A percentile compares a stretch with the other conserved stretches of the same genome.
Evolutionary conservation across 495 filamentous ascomycete genomes (phyloP).

Genomic region (Xylaria nigripes): DNA sequence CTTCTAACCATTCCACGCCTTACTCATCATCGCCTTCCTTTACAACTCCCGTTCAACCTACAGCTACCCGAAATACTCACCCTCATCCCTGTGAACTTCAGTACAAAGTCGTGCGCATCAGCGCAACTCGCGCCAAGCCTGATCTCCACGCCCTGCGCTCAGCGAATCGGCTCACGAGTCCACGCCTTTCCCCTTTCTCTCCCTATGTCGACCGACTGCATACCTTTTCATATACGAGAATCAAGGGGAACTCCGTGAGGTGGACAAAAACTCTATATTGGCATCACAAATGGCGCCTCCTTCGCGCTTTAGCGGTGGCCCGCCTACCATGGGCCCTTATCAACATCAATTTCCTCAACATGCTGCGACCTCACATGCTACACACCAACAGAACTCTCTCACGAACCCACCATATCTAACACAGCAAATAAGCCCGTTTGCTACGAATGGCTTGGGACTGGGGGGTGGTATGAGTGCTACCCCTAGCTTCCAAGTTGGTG

Average conservation of each 20-base stretch:
- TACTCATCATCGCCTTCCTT: neutral
- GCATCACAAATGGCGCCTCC: constrained; percentile 23
- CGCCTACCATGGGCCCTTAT: constrained; percentile 30
- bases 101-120: constrained; percentile 10
- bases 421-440: constrained; percentile 61
- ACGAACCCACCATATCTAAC: constrained; percentile 40
- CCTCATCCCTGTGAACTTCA: neutral
- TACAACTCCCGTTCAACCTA: neutral
- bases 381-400: constrained; percentile 32
- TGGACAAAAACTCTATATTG: neutral
- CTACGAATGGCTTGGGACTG: constrained; percentile 53
- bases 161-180: constrained; percentile 4
- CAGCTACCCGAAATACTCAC: neutral
- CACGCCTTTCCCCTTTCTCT: neutral
- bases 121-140: constrained; percentile 9
- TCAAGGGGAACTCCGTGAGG: constrained; percentile 8
- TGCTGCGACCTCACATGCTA: constrained; percentile 26
- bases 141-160: constrained; percentile 1
- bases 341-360: constrained; percentile 37
- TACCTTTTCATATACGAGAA: constrained; percentile 1
- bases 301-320: constrained; percentile 24
- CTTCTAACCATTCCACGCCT: neutral
- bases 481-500: constrained; percentile 49
- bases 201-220: constrained; percentile 10
- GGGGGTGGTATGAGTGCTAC: constrained; percentile 38